Percentiles rank a stretch among this genome's conserved stretches.
These are phyloP conservation scores for Fragilaria crotonensis DNA, from an alignment of 108 stramenopile genomes.

Conservation along the genomic window DNA sequence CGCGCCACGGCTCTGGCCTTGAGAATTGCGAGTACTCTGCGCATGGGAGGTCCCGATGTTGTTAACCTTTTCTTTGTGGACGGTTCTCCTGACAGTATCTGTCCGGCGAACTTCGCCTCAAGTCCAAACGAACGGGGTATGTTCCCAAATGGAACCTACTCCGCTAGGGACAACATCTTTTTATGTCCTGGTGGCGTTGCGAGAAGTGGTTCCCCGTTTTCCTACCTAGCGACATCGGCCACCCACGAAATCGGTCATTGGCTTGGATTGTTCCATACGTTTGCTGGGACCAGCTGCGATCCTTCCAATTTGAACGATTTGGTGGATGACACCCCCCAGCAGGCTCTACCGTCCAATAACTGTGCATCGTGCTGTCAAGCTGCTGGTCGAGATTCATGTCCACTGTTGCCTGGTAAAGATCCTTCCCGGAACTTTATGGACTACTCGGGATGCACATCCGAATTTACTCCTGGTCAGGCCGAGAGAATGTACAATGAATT, in stretches of 20 bases:
- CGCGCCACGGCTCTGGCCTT: not conserved
- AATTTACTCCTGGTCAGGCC: constrained; percentile 16
- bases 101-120: not conserved
- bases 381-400: constrained; percentile 7
- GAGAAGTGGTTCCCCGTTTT: not conserved
- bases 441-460: not conserved
- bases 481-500: constrained; percentile 11
- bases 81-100: not conserved
- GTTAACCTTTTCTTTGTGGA: not conserved
- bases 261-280: constrained; percentile 31
- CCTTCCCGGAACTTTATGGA: constrained; percentile 16
- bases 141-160: not conserved
- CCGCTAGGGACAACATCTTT: not conserved
- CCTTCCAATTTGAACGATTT: constrained; percentile 11
- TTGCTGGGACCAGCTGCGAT: not conserved
- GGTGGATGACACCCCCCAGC: constrained; percentile 20
- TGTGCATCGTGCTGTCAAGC: not conserved
- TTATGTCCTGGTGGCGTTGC: not conserved
- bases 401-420: constrained; percentile 14
- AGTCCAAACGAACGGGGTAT: not conserved
- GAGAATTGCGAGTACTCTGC: not conserved
- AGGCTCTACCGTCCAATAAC: not conserved
- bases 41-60: not conserved
- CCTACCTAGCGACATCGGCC: constrained; percentile 14
- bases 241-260: constrained; percentile 44